A percentile compares a stretch with the other conserved stretches of the same genome.
These are phyloP conservation scores for Hypsizygus marmoreus DNA, from an alignment of 768 basidiomycete genomes.

Conservation along the genomic window DNA sequence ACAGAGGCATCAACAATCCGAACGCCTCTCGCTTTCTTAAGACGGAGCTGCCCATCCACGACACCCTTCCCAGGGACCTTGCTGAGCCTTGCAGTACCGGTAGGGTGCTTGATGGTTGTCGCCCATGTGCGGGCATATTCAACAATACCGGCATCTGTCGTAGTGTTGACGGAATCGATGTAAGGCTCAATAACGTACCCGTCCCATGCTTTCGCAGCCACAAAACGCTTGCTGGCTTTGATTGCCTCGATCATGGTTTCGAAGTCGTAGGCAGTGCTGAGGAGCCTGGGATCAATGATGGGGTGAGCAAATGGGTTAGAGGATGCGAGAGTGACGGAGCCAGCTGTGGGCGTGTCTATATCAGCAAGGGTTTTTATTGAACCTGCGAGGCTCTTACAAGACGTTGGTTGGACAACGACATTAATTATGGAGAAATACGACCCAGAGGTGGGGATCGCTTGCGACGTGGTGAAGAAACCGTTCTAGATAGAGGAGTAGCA, in stretches of 20 bases:
- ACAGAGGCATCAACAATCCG: conserved; percentile 34
- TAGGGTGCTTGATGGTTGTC: conserved; percentile 27
- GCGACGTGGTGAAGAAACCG: too few relatives aligned
- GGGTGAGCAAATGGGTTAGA: conserved; percentile 8
- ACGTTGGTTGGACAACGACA: too few relatives aligned
- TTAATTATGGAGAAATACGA: too few relatives aligned
- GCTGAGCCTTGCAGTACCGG: conserved; percentile 26
- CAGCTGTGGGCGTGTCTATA: too few relatives aligned
- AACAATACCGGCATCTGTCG: conserved; percentile 16
- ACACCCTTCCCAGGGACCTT: conserved; percentile 22
- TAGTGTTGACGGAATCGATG: conserved; percentile 1
- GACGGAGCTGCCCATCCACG: conserved; percentile 28
- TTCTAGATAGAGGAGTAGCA: too few relatives aligned
- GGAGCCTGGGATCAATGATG: conserved; percentile 10
- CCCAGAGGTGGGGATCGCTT: too few relatives aligned
- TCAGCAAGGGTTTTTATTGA: too few relatives aligned
- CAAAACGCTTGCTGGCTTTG: conserved; percentile 3
- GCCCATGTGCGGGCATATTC: conserved; percentile 18
- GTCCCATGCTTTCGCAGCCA: conserved; percentile 3
- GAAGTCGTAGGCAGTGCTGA: conserved; percentile 6
- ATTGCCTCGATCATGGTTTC: conserved; percentile 10
- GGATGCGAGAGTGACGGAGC: too few relatives aligned
- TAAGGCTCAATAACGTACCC: conserved; percentile 7
- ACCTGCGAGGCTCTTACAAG: too few relatives aligned
- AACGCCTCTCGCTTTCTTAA: conserved; percentile 29